Conservation (phyloP, 176 grass and related monocot genomes). For the Oryza glumipatula region DNA sequence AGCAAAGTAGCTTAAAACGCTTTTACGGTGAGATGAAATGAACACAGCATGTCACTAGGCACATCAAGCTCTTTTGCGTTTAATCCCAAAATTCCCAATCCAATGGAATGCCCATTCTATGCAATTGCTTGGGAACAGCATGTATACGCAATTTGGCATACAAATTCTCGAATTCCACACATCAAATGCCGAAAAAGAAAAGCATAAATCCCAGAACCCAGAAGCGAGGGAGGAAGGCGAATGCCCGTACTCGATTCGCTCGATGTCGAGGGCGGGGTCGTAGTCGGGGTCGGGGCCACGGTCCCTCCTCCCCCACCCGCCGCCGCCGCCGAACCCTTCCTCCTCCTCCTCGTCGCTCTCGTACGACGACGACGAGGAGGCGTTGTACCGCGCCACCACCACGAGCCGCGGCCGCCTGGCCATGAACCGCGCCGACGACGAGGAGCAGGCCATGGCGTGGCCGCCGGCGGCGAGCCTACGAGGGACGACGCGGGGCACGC, state of each 20-base stretch:
- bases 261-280: conserved; percentile 84
- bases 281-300: conserved; percentile 54
- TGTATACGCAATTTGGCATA: background rate
- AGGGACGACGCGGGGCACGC: background rate
- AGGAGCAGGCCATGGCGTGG: conserved; percentile 1
- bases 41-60: background rate
- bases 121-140: background rate
- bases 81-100: background rate
- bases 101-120: background rate
- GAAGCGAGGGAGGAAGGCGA: background rate
- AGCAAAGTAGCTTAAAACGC: conserved; percentile 17
- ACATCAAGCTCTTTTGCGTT: background rate
- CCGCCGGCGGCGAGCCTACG: background rate
- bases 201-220: background rate
- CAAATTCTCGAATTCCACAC: background rate
- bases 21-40: background rate
- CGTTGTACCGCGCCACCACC: conserved; percentile 49
- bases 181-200: background rate
- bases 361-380: conserved; percentile 22
- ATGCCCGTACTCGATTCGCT: conserved; percentile 59
- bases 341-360: conserved; percentile 30
- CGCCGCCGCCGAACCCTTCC: conserved; percentile 31
- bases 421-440: conserved; percentile 38
- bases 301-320: conserved; percentile 41
- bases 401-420: conserved; percentile 30